Percentiles rank a stretch among this genome's conserved stretches.
These are phyloP conservation scores for Lolium multiflorum DNA, from an alignment of 176 grass and related monocot genomes.

Conservation along the genomic window DNA sequence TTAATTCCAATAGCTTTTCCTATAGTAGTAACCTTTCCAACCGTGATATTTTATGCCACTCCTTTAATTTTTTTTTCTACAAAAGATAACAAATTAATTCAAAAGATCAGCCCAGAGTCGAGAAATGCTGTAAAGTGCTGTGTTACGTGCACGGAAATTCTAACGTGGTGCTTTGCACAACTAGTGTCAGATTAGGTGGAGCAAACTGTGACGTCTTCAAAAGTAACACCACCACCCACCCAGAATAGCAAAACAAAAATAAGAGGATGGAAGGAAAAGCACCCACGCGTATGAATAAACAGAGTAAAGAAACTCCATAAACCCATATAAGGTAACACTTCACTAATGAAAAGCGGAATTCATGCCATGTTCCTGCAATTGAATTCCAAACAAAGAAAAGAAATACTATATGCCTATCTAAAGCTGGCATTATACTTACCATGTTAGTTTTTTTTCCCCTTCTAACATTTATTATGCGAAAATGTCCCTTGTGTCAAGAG, in stretches of 20 bases:
- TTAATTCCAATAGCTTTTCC: not conserved
- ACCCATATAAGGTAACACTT: not conserved
- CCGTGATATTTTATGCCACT: not conserved
- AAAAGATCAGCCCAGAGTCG: not conserved
- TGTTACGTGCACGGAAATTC: not conserved
- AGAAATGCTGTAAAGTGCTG: not conserved
- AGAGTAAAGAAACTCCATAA: not conserved
- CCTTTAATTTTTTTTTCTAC: not conserved
- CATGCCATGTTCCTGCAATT: not conserved
- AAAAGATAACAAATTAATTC: not conserved
- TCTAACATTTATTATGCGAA: not conserved
- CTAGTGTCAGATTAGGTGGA: not conserved
- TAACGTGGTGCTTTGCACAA: not conserved
- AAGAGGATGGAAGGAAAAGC: not conserved
- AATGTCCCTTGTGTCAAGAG: not conserved
- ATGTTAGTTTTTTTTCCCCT: not conserved
- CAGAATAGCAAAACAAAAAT: not conserved
- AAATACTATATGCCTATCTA: not conserved
- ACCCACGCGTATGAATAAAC: not conserved
- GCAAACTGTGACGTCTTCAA: not conserved
- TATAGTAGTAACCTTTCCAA: not conserved
- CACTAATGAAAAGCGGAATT: not conserved
- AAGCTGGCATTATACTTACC: not conserved
- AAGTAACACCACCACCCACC: conserved; percentile 7
- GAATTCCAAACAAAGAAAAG: not conserved